Percentiles rank a stretch among this genome's conserved stretches.
phyloP scores from a whole-genome alignment of 2,329 filamentous ascomycete genomes.

The Fusarium sp. region DNA sequence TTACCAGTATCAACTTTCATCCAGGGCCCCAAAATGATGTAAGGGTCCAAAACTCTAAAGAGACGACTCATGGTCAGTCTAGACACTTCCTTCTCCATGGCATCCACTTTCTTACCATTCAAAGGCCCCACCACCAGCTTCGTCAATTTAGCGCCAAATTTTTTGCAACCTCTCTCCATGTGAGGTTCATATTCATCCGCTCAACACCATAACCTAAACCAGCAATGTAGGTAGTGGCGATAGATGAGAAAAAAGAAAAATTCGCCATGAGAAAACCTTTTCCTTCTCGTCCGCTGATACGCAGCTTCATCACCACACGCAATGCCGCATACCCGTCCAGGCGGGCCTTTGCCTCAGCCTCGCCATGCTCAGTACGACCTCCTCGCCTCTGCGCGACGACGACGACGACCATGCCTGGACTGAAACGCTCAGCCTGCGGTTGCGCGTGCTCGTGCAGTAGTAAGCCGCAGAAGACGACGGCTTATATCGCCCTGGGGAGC shows the following conservation, averaged over 20 bases:
- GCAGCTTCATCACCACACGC: conserved; percentile 8
- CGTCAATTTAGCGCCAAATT: conserved; percentile 36
- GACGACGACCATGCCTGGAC: conserved; percentile 13
- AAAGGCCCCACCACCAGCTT: background rate
- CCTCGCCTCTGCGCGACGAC: conserved; percentile 20
- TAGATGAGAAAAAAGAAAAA: background rate
- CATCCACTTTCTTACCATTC: background rate
- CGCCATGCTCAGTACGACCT: conserved; percentile 30
- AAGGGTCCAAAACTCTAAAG: background rate
- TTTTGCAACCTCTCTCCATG: conserved; percentile 26
- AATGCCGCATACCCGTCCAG: conserved; percentile 16
- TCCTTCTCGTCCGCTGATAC: conserved; percentile 11
- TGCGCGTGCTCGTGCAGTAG: conserved; percentile 47
- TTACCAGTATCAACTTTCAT: background rate
- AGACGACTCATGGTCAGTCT: background rate
- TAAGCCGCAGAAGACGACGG: conserved; percentile 56
- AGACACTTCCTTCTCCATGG: background rate
- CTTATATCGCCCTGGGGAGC: conserved; percentile 90
- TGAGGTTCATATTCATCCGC: conserved; percentile 2
- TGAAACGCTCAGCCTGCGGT: conserved; percentile 47
- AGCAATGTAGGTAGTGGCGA: conserved; percentile 23
- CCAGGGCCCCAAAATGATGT: background rate
- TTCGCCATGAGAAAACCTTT: conserved; percentile 35
- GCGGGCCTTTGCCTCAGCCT: conserved; percentile 17
- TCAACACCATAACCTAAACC: conserved; percentile 13